These are phyloP conservation scores for Blastocystis sp. DNA, from an alignment of 352 stramenopile genomes.

Conservation along the genomic window DNA sequence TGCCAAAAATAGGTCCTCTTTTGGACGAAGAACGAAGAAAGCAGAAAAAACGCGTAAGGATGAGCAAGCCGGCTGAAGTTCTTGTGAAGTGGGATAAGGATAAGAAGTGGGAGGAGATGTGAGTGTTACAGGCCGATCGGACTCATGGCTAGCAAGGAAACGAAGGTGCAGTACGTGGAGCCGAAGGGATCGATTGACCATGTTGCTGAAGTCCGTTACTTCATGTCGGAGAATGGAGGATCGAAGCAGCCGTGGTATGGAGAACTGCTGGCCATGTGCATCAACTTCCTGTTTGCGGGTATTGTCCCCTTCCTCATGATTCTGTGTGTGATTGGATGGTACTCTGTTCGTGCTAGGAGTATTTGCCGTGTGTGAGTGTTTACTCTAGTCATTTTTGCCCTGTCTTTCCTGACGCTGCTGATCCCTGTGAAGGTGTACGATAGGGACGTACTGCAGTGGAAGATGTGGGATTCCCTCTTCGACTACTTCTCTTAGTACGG, in stretches of 20 bases:
- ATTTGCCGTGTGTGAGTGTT: background rate
- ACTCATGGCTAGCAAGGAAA: constrained; percentile 45
- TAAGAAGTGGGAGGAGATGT: constrained; percentile 66
- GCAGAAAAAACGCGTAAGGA: background rate
- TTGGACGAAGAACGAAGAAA: background rate
- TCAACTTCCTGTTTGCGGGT: constrained; percentile 30
- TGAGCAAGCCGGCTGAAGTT: background rate
- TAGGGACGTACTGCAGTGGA: constrained; percentile 35
- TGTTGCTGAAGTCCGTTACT: constrained; percentile 54
- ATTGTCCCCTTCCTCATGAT: constrained; percentile 34
- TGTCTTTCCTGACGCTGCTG: constrained; percentile 39
- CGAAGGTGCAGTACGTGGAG: constrained; percentile 26
- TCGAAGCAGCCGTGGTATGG: constrained; percentile 17
- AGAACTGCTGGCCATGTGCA: constrained; percentile 47
- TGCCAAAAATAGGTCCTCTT: too few species aligned
- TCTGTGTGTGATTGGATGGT: constrained; percentile 51
- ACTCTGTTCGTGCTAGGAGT: constrained; percentile 38
- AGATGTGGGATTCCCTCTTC: constrained; percentile 56
- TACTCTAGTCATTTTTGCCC: constrained; percentile 29
- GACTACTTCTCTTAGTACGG: constrained; percentile 61
- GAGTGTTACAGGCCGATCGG: background rate
- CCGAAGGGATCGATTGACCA: background rate
- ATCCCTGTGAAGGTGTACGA: constrained; percentile 65
- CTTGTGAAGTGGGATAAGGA: constrained; percentile 63
- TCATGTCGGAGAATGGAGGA: constrained; percentile 56